Conservation (phyloP, 2,329 filamentous ascomycete species). For the Fusarium sp. region DNA sequence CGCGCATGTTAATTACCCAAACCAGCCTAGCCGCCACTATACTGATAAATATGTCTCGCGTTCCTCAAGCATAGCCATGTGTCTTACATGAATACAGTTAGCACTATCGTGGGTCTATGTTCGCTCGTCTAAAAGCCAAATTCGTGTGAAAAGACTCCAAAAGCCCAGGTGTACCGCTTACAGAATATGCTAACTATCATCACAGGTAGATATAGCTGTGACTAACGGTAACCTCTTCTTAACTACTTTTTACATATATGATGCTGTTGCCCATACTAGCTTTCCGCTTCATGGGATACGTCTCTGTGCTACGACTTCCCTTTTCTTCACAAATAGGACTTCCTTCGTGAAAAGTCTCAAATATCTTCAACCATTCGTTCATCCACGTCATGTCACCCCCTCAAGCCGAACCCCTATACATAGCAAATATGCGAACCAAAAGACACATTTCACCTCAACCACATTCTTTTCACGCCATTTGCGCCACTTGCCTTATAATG, state of each 20-base stretch:
- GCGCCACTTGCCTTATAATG: conserved; percentile 3
- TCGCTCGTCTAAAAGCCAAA: background rate
- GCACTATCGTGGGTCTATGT: background rate
- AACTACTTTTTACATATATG: background rate
- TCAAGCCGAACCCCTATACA: conserved; percentile 2
- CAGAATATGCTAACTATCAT: background rate
- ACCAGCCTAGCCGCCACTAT: background rate
- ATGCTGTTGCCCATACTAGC: background rate
- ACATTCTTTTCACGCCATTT: background rate
- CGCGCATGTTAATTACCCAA: background rate
- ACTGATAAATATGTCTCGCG: background rate
- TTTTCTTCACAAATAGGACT: background rate
- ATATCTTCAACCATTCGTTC: background rate
- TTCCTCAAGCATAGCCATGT: too few relatives aligned
- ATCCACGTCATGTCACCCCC: conserved; percentile 1
- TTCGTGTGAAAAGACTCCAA: background rate
- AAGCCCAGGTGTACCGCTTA: background rate
- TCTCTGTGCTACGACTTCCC: background rate
- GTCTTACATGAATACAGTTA: background rate
- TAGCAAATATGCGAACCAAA: conserved; percentile 16
- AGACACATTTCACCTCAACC: background rate
- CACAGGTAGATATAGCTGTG: background rate
- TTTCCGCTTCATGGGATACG: background rate
- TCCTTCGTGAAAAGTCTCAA: background rate
- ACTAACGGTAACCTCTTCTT: background rate